Evolutionary conservation across 768 basidiomycete genomes (phyloP), one percentile per base, ranked within the genome.

Genomic region (Russula olivacea): DNA sequence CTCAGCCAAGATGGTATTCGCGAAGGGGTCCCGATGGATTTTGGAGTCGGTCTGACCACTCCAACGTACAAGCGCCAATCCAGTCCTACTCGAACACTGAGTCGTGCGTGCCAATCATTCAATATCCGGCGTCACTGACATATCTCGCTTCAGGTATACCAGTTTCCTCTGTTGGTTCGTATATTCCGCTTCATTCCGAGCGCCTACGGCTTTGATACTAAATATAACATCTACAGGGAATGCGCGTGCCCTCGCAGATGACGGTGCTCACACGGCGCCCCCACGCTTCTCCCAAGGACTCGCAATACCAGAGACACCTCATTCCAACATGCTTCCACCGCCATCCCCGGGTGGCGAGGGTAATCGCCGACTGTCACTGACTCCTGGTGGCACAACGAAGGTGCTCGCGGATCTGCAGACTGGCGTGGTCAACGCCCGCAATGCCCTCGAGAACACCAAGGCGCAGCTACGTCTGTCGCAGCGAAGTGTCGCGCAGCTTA

Each of bases 361-460:
- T 74, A 78, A 40, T 68, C 81, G 86, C 53, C 73, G 81, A 11
- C 79, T 76, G 54, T 81, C 89, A 4, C 77, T 89, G 50, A 84
- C 86, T 15, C 87, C 89, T 0, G 88, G 86, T 1, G 88, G 87
- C 9, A 93, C 91, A 11, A 92, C 92, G 17, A 92, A 89, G 70
- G 93, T 95, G 28, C 78, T 95, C 59, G 89, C 89, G 2, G 91
- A 93, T 72, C 80, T 95, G 23, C 93, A 95, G 72, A 81, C 87
- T 0, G 92, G 91, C 55, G 89, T 93, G 8, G 77, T 86, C 49
- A 86, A 87, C 66, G 88, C 90, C 32, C 81, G 85, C 54, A 87
- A 84, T 64, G 90, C 90, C 55, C 77, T 95, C 61, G 93, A 95
- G 72, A 91, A 92, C 71, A 91, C 93, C 12, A 89, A 91, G 71